Evolutionary conservation across 768 basidiomycete genomes (phyloP).

Genomic region (Lenzites betulinus): DNA sequence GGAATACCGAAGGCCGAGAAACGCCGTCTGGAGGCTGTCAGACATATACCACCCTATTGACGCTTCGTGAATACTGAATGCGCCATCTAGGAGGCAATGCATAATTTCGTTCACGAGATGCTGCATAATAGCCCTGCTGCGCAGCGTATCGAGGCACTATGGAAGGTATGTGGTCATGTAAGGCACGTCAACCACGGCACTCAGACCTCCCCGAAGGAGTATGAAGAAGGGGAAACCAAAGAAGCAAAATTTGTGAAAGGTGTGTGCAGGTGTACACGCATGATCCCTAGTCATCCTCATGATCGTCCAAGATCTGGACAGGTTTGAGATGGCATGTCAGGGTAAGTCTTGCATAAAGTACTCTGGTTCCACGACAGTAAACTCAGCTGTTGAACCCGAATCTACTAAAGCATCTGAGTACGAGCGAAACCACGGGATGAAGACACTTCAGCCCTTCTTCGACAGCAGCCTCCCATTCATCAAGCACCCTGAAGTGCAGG

Average conservation of each 20-base stretch:
- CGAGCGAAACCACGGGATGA: constrained; percentile 51
- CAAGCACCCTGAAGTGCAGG: constrained; percentile 68
- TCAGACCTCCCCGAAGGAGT: constrained; percentile 55
- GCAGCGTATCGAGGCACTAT: constrained; percentile 65
- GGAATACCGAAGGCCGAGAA: constrained; percentile 85
- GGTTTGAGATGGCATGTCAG: constrained; percentile 88
- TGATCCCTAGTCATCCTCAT: not conserved
- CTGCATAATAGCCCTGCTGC: constrained; percentile 74
- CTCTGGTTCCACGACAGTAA: too few species aligned
- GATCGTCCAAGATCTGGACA: constrained; percentile 65
- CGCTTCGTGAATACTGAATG: not conserved
- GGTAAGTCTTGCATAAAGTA: constrained; percentile 40
- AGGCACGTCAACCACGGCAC: not conserved
- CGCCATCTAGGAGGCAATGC: constrained; percentile 73
- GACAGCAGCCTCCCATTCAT: constrained; percentile 77
- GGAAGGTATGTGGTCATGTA: constrained; percentile 50
- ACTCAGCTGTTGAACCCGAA: too few species aligned
- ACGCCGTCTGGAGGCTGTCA: constrained; percentile 67
- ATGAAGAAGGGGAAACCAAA: constrained; percentile 69
- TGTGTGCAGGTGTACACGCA: constrained; percentile 19
- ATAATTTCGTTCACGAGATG: constrained; percentile 88
- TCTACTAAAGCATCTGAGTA: constrained; percentile 64
- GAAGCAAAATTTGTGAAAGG: constrained; percentile 92
- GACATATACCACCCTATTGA: constrained; percentile 17
- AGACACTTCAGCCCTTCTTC: constrained; percentile 72